Base-by-base conservation (phyloP, 1,284 basidiomycete genomes). In the Ustilago xerochloae region DNA sequence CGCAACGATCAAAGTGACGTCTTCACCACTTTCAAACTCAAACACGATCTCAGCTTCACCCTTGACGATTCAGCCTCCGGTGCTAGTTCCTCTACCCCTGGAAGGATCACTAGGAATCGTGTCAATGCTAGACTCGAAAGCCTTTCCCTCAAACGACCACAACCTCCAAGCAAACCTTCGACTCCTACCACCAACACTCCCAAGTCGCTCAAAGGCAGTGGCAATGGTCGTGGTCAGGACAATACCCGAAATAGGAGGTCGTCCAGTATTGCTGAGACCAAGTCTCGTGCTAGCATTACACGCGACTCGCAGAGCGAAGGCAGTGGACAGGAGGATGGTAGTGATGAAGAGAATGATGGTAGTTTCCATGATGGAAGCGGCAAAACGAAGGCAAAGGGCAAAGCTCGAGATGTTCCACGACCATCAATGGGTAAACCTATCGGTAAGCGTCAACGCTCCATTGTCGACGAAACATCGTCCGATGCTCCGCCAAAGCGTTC, bases 1-100 rank as follows among this genome's bases (percentile, higher is more conserved):
- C 64, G 66, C 28, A 45, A 64, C 30, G 74, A 77, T 43, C 63
- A 67, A 22, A 77, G 71, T 51, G 77, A 76, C 35, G 74, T 78
- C 32, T 80, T 74, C 46, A 54, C 63, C 45, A 74, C 68, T 15
- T 80, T 78, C 55, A 70, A 77, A 39, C 50, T 66, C 18, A 55
- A 67, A 2, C 72, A 79, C 29, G 75, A 73, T 22, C 73, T 77
- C 24, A 54, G 65, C 47, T 67, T 73, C 53, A 57, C 56, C 36
- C 54, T 67, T 22, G 67, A 70, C 39, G 39, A 60, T 1, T 28
- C 65, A 6, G 63, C 36, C 30, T 43, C 55, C 2, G 58, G 49
- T 12, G 51, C 64, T 3, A 41, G 63, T 13, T 38, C 56, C 1
- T 56, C 62, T 6, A 57, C 55, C 3, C 48, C 69, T 10, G 62